phyloP scores from a whole-genome alignment of 345 rosid species.

The Melaleuca alternifolia region DNA sequence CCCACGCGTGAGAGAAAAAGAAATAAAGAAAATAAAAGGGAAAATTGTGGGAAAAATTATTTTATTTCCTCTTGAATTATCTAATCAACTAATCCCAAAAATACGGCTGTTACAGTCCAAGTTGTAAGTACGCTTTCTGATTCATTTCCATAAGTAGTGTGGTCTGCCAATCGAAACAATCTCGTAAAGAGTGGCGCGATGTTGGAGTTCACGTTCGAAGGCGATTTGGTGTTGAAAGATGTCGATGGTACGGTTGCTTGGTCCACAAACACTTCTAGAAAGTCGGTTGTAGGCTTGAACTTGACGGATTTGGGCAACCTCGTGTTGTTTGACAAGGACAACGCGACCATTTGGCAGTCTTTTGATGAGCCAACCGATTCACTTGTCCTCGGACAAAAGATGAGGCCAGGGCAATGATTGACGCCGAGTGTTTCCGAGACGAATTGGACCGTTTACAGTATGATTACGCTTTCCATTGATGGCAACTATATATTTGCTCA shows the following conservation, averaged over 20 bases:
- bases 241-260: constrained; percentile 1
- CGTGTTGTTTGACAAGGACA: constrained; percentile 2
- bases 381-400: no score
- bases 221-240: constrained; percentile 5
- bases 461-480: constrained; percentile 2
- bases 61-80: no score
- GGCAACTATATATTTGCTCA: not conserved
- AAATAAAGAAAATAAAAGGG: no score
- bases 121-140: no score
- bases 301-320: constrained; percentile 1
- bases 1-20: no score
- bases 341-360: no score
- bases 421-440: not conserved
- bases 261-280: not conserved
- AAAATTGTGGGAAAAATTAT: no score
- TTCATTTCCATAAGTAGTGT: not conserved
- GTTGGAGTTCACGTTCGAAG: not conserved
- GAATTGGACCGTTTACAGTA: not conserved
- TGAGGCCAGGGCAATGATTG: no score
- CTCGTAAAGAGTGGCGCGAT: not conserved
- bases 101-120: no score
- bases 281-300: constrained; percentile 1
- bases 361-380: no score
- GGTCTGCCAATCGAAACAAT: constrained; percentile 16
- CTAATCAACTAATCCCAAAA: no score